Evolutionary conservation across 108 stramenopile genomes (phyloP), one percentile per base, ranked within the genome.

Genomic region (Skeletonema tropicum): DNA sequence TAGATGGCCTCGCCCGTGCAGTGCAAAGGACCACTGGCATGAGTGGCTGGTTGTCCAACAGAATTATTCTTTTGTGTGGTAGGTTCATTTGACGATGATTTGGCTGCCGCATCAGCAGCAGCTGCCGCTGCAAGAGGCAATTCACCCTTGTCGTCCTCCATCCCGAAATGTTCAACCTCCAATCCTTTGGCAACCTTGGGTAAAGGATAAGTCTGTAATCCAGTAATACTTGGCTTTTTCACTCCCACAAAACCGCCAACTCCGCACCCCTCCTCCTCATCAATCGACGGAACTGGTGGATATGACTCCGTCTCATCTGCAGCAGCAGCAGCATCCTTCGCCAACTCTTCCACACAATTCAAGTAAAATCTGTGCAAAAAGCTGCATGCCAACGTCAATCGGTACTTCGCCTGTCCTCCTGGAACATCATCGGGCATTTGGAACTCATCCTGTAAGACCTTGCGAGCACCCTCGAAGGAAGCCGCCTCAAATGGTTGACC

Each of bases 1-100:
- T 98, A 98, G 10, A 78, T 36, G 19, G 98, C 97, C 73, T 98
- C 97, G 19, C 97, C 96, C 1, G 94, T 94, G 49, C 92, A 95
- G 75, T 98, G 98, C 14, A 94, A 71, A 19, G 93, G 78, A 12
- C 93, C 94, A 14, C 93, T 92, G 49, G 85, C 87, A 82, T 98
- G 97, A 17, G 83, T 85, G 5, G 77, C 74, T 6, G 90, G 65
- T 62, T 91, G 76, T 21, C 97, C 97, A 36, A 97, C 95, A 1
- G 60, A 73, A 15, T 67, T 73, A 1, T 46, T 36, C 8, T 25
- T 9, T 52, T 62, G 25, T 36, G 65, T 66, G 21, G 70, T n/a
- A 3, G 17, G 14, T 7, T 49, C 17, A 6, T 49, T 7, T 5
- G 48, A 17, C 21, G 48, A 49, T 21, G 19, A 49, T 49, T 49